Percentiles rank a stretch among this genome's conserved stretches.
Conservation (phyloP, 257 asterid genomes). For the Solanum virginianum region DNA sequence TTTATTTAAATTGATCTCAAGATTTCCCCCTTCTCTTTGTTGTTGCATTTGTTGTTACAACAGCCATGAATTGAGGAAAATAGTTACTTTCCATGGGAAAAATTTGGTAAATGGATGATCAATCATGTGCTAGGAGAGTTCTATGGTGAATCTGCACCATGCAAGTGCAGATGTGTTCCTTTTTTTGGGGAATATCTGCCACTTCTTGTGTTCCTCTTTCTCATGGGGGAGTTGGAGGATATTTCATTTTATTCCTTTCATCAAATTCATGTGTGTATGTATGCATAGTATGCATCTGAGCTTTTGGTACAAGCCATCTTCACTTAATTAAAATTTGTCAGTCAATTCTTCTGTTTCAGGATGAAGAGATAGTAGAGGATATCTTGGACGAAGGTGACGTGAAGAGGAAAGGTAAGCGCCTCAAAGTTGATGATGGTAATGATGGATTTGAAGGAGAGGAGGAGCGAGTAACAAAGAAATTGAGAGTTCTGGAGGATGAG, state of each 20-base stretch:
- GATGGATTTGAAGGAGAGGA: conserved; percentile 1
- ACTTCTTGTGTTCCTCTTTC: background rate
- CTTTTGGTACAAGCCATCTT: background rate
- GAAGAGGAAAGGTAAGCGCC: background rate
- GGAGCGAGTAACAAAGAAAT: conserved; percentile 1
- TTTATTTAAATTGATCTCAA: background rate
- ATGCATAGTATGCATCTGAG: background rate
- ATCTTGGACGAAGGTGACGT: background rate
- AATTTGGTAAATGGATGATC: background rate
- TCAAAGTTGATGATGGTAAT: background rate
- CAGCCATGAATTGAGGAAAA: background rate
- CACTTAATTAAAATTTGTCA: background rate
- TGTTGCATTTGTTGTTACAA: background rate
- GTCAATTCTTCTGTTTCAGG: background rate
- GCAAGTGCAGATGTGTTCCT: background rate
- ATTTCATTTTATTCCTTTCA: background rate
- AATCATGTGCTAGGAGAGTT: background rate
- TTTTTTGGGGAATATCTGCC: background rate
- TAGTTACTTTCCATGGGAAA: background rate
- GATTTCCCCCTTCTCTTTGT: background rate
- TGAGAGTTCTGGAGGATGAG: background rate
- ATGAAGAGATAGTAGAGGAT: background rate
- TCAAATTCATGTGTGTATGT: background rate
- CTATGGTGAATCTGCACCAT: background rate
- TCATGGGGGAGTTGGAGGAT: background rate